Evolutionary conservation across 2,329 filamentous ascomycete genomes (phyloP), one percentile per base, ranked within the genome.

Genomic region (Orbilia blumenaviensis): DNA sequence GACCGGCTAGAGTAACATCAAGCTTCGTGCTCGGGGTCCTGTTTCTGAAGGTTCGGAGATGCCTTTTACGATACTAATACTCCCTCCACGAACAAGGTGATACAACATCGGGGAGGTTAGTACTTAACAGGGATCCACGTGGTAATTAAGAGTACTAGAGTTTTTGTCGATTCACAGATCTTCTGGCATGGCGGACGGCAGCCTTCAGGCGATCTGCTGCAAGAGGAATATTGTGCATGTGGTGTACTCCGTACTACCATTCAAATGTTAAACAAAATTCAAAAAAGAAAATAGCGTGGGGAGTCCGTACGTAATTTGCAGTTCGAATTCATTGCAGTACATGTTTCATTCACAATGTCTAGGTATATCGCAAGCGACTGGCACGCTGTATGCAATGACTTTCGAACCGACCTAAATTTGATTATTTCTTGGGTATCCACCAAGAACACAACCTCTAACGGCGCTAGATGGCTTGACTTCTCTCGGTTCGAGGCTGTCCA

Each of bases 121-220:
- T 27, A 46, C 23, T 18, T 21, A 41, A 27, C 42, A 46, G 21
- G 25, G 32, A 16, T 48, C 63, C 71, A 75, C 71, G 63, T 75
- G 71, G 68, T 58, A 75, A n/a, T 62, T 56, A n/a, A 50, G 25
- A 52, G 52, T n/a, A n/a, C n/a, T n/a, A n/a, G n/a, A n/a, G n/a
- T n/a, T n/a, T 14, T 44, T 12, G 23, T 38, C 36, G 46, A 48
- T 18, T 42, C 67, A 58, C 32, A 52, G 32, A 54, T 69, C 54
- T n/a, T 50, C 50, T 50, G n/a, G 64, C 64, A 68, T 48, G 21
- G 34, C 38, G n/a, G 14, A 32, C 46, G 67, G 69, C 71, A 75
- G 71, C 71, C 71, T 75, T 67, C 71, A 56, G 32, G n/a, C 21
- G 71, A 68, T 75, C 60, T 50, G 29, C 58, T 50, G 58, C 46